Evolutionary conservation across 2,329 filamentous ascomycete species (phyloP).

Genomic region (Aaosphaeria arxii): DNA sequence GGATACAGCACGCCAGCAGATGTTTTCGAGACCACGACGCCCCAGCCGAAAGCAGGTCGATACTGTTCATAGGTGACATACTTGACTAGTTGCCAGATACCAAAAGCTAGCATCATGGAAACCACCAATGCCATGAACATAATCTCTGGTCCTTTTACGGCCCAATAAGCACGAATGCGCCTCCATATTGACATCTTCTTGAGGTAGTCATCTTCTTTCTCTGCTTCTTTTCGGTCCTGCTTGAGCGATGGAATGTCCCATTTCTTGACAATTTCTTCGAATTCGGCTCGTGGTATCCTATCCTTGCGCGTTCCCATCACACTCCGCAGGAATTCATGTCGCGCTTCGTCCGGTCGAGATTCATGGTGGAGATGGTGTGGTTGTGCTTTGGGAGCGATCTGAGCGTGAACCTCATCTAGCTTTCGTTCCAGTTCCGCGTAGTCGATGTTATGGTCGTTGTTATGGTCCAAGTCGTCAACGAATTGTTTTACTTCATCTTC

Average conservation of each 20-base stretch:
- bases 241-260: constrained; percentile 52
- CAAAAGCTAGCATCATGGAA: constrained; percentile 49
- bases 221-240: constrained; percentile 47
- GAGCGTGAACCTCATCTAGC: constrained; percentile 52
- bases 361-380: constrained; percentile 46
- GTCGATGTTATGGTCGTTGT: constrained; percentile 52
- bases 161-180: constrained; percentile 53
- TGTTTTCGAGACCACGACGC: constrained; percentile 55
- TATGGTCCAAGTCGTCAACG: constrained; percentile 52
- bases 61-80: constrained; percentile 47
- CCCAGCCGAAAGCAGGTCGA: constrained; percentile 54
- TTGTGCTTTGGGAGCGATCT: constrained; percentile 48
- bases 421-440: constrained; percentile 54
- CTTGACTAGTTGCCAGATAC: constrained; percentile 55
- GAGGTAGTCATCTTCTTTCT: constrained; percentile 48
- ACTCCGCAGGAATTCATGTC: constrained; percentile 52
- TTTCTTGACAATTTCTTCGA: constrained; percentile 41
- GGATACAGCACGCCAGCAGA: constrained; percentile 56
- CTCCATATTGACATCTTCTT: constrained; percentile 46
- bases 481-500: constrained; percentile 53
- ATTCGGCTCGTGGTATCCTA: constrained; percentile 47
- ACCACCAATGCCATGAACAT: constrained; percentile 50
- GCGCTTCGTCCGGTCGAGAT: constrained; percentile 37
- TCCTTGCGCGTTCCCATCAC: constrained; percentile 46
- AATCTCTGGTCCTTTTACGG: constrained; percentile 53